These are phyloP conservation scores for Glycyrrhiza uralensis DNA, from an alignment of 306 rosid genomes.

Conservation along the genomic window DNA sequence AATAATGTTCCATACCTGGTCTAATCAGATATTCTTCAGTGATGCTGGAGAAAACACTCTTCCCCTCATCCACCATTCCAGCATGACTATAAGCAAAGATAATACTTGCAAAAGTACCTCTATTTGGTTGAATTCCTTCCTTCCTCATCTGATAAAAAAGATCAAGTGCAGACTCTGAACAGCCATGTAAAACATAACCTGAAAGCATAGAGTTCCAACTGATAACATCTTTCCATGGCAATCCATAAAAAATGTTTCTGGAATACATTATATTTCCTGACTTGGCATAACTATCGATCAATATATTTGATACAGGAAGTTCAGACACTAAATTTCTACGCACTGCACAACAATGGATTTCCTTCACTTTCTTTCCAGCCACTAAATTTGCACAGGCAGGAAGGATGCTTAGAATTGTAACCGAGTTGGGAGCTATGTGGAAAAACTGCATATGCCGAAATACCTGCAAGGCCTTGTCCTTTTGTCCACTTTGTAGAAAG, in stretches of 20 bases:
- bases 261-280: slow-evolving; percentile 70
- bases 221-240: slow-evolving; percentile 68
- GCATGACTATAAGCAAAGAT: slow-evolving; percentile 70
- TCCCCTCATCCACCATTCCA: slow-evolving; percentile 69
- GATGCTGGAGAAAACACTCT: slow-evolving; percentile 55
- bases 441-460: slow-evolving; percentile 79
- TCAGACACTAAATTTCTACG: slow-evolving; percentile 64
- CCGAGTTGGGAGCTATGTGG: slow-evolving; percentile 55
- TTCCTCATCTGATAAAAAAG: slow-evolving; percentile 64
- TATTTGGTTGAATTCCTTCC: slow-evolving; percentile 56
- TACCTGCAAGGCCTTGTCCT: slow-evolving; percentile 65
- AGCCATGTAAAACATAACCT: slow-evolving; percentile 72
- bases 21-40: slow-evolving; percentile 51
- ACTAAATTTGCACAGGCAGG: slow-evolving; percentile 73
- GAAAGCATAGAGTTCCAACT: slow-evolving; percentile 83
- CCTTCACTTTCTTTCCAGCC: slow-evolving; percentile 63
- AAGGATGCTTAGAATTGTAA: slow-evolving; percentile 72
- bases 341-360: slow-evolving; percentile 73
- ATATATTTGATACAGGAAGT: slow-evolving; percentile 55
- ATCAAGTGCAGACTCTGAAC: slow-evolving; percentile 54
- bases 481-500: slow-evolving; percentile 63
- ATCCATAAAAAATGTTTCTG: slow-evolving; percentile 59
- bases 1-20: slow-evolving; percentile 77
- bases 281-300: slow-evolving; percentile 79
- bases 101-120: slow-evolving; percentile 77